A percentile compares a stretch with the other conserved stretches of the same genome.
Conservation (phyloP, 2,329 filamentous ascomycete species). For the Rugonectria rugulosa region DNA sequence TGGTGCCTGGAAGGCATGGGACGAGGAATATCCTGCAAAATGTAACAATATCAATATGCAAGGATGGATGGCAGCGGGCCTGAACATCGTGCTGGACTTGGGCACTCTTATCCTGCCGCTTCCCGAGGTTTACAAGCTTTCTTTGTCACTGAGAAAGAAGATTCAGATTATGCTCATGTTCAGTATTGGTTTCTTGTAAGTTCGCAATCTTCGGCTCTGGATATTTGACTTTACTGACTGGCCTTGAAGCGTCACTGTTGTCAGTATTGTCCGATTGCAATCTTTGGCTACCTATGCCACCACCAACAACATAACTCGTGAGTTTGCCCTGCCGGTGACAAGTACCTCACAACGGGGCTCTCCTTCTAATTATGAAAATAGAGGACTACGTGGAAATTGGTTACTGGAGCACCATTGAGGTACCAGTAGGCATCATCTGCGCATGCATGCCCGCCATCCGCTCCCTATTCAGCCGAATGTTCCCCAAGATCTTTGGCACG, state of each 20-base stretch:
- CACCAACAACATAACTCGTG: conserved; percentile 34
- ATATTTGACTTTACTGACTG: not conserved
- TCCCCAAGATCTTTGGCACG: conserved; percentile 26
- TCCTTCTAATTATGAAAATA: conserved; percentile 9
- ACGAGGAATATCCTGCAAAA: conserved; percentile 49
- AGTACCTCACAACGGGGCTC: too few relatives aligned
- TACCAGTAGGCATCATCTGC: conserved; percentile 41
- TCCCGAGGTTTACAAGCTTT: conserved; percentile 45
- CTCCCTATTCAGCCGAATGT: conserved; percentile 24
- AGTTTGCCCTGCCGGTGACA: not conserved
- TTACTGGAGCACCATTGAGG: conserved; percentile 42
- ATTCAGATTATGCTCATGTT: conserved; percentile 53
- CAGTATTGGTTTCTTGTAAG: conserved; percentile 47
- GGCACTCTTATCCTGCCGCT: conserved; percentile 56
- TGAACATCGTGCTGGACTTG: conserved; percentile 57
- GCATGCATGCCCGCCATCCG: conserved; percentile 40
- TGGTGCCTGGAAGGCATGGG: conserved; percentile 59
- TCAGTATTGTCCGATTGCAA: conserved; percentile 33
- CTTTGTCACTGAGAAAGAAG: conserved; percentile 51
- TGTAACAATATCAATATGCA: conserved; percentile 58
- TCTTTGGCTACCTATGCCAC: conserved; percentile 33
- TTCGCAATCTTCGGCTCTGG: not conserved
- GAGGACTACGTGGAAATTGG: conserved; percentile 37
- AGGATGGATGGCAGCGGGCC: conserved; percentile 56
- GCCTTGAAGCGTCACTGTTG: not conserved